A percentile compares a stretch with the other conserved stretches of the same genome.
Evolutionary conservation across 768 basidiomycete genomes (phyloP).

Genomic region (Arthromyces matolae): DNA sequence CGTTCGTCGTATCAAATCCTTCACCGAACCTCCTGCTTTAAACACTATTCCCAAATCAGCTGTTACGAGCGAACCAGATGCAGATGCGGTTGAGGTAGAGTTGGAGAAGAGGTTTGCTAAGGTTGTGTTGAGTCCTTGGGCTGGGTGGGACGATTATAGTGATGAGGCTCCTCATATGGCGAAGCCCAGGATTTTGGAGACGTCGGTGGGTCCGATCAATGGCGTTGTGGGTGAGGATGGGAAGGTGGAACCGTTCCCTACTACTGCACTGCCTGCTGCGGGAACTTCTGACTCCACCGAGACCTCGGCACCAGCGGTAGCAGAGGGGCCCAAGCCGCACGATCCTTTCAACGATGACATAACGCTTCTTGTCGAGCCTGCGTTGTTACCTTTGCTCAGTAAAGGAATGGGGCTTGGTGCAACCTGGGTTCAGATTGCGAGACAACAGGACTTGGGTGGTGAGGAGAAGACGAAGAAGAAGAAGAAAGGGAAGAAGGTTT

Average conservation of each 20-base stretch:
- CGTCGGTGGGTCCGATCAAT: constrained; percentile 31
- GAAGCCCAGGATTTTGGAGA: constrained; percentile 33
- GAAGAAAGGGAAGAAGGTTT: constrained; percentile 30
- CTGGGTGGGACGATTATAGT: constrained; percentile 34
- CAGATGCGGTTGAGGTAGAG: constrained; percentile 35
- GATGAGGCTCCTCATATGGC: constrained; percentile 33
- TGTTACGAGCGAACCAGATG: constrained; percentile 19
- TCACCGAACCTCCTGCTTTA: constrained; percentile 35
- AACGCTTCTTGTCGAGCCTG: constrained; percentile 50
- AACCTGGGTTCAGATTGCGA: constrained; percentile 66
- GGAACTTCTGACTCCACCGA: constrained; percentile 17
- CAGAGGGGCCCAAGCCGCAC: constrained; percentile 32
- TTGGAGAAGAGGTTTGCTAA: constrained; percentile 34
- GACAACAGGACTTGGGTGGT: constrained; percentile 25
- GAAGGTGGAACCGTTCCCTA: constrained; percentile 12
- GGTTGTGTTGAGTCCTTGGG: constrained; percentile 38
- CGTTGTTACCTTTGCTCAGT: constrained; percentile 36
- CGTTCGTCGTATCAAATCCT: constrained; percentile 50
- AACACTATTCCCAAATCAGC: constrained; percentile 24
- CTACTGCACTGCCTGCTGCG: too few relatives aligned
- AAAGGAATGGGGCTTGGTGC: constrained; percentile 61
- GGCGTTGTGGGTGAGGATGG: constrained; percentile 8
- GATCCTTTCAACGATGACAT: constrained; percentile 57
- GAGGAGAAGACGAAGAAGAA: constrained; percentile 30
- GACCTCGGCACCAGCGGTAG: background rate